phyloP scores from a whole-genome alignment of 202 grass and related monocot species.

The Digitaria exilis region DNA sequence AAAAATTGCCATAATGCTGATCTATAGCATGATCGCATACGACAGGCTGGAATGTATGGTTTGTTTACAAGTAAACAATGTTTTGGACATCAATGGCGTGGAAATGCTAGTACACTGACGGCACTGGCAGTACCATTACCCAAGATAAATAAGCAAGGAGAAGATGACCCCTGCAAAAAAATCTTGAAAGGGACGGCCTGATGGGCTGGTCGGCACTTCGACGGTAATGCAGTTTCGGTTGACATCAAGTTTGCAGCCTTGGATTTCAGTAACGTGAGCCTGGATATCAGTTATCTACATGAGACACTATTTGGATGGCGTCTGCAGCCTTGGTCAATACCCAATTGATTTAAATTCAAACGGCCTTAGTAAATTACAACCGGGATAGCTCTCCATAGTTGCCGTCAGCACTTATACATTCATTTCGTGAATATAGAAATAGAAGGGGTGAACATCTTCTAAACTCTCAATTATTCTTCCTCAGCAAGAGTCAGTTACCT shows the following conservation, averaged over 20 bases:
- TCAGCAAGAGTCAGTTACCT: neutral
- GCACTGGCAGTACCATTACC: neutral
- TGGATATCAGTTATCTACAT: too few species aligned
- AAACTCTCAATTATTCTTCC: neutral
- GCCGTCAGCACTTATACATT: too few species aligned
- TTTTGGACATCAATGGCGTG: neutral
- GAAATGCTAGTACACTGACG: neutral
- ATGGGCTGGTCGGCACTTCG: neutral
- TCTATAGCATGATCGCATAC: neutral
- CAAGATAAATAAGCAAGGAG: neutral
- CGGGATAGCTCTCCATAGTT: too few species aligned
- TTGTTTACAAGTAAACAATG: neutral
- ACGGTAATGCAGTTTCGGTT: neutral
- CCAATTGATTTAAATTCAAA: neutral
- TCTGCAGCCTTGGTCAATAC: neutral
- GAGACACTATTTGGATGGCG: neutral
- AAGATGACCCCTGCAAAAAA: neutral
- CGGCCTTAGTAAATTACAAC: neutral
- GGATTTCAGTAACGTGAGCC: neutral
- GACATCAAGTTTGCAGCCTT: neutral
- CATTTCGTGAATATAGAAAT: too few species aligned
- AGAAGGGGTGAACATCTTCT: too few species aligned
- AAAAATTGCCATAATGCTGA: neutral
- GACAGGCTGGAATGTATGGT: neutral
- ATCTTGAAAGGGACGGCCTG: neutral